These are phyloP conservation scores for Hypocreales sp. DNA, from an alignment of 2,329 filamentous ascomycete species.

Conservation along the genomic window DNA sequence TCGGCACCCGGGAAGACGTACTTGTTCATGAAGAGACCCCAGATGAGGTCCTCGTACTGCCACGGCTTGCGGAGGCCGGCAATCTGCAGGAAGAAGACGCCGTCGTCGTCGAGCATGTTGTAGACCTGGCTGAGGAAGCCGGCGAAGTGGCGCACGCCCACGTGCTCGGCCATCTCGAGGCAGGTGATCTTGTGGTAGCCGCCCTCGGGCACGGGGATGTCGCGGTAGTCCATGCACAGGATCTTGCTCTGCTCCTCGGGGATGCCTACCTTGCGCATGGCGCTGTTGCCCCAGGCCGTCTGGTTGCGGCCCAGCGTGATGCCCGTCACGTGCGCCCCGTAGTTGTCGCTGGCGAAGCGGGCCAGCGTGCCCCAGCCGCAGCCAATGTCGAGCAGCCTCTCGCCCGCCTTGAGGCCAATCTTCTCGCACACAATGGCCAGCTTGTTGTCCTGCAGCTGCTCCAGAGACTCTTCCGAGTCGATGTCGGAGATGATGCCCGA, in stretches of 20 bases:
- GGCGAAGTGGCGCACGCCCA: slow-evolving; percentile 78
- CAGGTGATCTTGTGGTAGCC: slow-evolving; percentile 88
- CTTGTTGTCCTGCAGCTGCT: slow-evolving; percentile 97
- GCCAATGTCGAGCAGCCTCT: slow-evolving; percentile 82
- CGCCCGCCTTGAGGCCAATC: slow-evolving; percentile 68
- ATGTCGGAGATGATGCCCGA: slow-evolving; percentile 85
- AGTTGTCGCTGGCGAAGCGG: slow-evolving; percentile 85
- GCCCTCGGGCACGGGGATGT: slow-evolving; percentile 60
- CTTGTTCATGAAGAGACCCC: slow-evolving; percentile 99
- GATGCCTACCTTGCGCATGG: slow-evolving; percentile 67
- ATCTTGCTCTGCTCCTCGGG: slow-evolving; percentile 80
- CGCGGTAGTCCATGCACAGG: slow-evolving; percentile 93
- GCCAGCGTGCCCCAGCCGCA: slow-evolving; percentile 97
- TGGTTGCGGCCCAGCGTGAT: slow-evolving; percentile 92
- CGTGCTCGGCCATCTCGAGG: slow-evolving; percentile 97
- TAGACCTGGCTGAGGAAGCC: slow-evolving; percentile 74
- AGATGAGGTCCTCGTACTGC: slow-evolving; percentile 97
- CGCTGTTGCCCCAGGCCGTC: slow-evolving; percentile 90
- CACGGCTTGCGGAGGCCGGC: slow-evolving; percentile 85
- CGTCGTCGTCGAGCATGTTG: slow-evolving; percentile 93
- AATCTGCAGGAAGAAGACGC: slow-evolving; percentile 90
- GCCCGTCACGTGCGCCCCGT: slow-evolving; percentile 72
- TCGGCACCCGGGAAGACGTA: slow-evolving; percentile 97
- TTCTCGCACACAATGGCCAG: slow-evolving; percentile 91
- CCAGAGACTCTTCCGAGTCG: slow-evolving; percentile 74